Conservation (phyloP, 2,329 filamentous ascomycete genomes). For the Penicillium expansum region DNA sequence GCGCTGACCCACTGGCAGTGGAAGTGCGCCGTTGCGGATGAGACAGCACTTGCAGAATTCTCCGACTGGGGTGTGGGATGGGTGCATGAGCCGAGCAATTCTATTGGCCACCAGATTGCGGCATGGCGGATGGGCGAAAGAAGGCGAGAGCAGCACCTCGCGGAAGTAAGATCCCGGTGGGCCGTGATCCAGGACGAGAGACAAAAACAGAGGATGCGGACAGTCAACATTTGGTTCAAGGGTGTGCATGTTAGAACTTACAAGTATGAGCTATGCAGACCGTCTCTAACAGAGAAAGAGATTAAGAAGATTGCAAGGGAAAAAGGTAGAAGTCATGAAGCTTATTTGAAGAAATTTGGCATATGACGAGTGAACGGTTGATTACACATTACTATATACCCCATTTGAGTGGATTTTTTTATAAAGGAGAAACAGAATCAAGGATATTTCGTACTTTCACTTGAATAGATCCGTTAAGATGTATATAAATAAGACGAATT, state of each 20-base stretch:
- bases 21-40: conserved; percentile 11
- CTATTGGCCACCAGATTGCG: neutral
- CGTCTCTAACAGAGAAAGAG: neutral
- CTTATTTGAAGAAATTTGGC: neutral
- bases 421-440: neutral
- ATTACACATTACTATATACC: neutral
- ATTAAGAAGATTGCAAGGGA: neutral
- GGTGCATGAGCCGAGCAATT: conserved; percentile 4
- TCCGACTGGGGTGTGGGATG: conserved; percentile 1
- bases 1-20: conserved; percentile 29
- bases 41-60: neutral
- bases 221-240: neutral
- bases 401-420: neutral
- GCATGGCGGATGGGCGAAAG: neutral
- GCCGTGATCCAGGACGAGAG: conserved; percentile 19
- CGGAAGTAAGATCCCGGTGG: conserved; percentile 14
- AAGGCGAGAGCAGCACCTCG: conserved; percentile 8
- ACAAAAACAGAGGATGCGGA: conserved; percentile 10
- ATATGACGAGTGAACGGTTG: neutral
- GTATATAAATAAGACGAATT: neutral
- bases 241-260: neutral
- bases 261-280: neutral
- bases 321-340: neutral
- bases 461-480: neutral
- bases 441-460: neutral